Percentiles rank a stretch among this genome's conserved stretches.
Evolutionary conservation across 1,284 basidiomycete genomes (phyloP).

Genomic region (Gymnopus androsaceus): DNA sequence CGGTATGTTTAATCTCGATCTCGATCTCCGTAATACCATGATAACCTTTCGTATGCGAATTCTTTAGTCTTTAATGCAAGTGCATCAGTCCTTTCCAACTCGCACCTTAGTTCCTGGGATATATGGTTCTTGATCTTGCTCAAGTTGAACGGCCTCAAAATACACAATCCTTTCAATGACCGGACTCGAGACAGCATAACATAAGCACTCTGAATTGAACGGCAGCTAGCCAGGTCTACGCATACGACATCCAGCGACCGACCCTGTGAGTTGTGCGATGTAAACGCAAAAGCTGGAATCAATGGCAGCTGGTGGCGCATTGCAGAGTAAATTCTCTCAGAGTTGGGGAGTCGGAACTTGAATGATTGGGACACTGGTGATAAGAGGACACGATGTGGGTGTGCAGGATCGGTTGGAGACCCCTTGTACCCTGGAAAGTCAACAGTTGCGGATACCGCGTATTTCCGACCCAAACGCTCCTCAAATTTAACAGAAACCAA

Average conservation of each 20-base stretch:
- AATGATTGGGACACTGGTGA: too few relatives aligned
- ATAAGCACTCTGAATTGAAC: constrained; percentile 17
- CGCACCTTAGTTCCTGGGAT: constrained; percentile 11
- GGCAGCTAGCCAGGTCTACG: constrained; percentile 23
- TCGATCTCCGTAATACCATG: too few relatives aligned
- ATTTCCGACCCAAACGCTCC: too few relatives aligned
- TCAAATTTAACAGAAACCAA: too few relatives aligned
- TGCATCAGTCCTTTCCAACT: too few relatives aligned
- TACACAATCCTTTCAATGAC: constrained; percentile 12
- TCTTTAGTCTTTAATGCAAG: too few relatives aligned
- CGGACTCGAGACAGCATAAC: background rate
- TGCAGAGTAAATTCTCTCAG: constrained; percentile 13
- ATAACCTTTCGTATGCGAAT: too few relatives aligned
- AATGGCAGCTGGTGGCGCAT: constrained; percentile 21
- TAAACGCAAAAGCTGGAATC: constrained; percentile 23
- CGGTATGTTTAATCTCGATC: too few relatives aligned
- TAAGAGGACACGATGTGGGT: too few relatives aligned
- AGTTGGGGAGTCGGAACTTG: constrained; percentile 14
- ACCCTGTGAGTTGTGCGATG: constrained; percentile 26
- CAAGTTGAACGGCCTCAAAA: constrained; percentile 10
- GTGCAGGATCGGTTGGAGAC: too few relatives aligned
- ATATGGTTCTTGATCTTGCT: constrained; percentile 16
- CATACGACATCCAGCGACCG: constrained; percentile 19
- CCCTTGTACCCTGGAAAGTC: too few relatives aligned
- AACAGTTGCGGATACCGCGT: too few relatives aligned